Evolutionary conservation across 306 rosid species (phyloP), one percentile per base, ranked within the genome.

Genomic region (Fragaria ananassa): DNA sequence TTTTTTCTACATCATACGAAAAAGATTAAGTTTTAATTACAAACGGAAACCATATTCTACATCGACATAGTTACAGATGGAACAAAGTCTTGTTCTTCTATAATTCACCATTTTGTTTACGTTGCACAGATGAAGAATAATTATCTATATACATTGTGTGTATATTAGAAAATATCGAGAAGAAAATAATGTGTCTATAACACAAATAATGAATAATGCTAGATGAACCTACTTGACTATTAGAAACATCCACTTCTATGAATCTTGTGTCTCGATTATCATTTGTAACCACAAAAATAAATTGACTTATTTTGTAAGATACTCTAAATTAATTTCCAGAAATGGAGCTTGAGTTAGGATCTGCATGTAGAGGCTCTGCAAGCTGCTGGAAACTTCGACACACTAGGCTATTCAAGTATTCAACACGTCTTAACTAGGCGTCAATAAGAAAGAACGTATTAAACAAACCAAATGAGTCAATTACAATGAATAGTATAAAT

Each of bases 391-490:
- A 71, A 68, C 23, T 79, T 68, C 84, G 47, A 45, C 23, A 35
- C 15, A 12, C 49, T 64, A 69, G 14, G 39, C 73, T 23, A 12
- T 35, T 31, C 35, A 31, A 31, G 35, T 31, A 31, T 31, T 70
- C 56, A 64, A 29, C 79, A 50, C 80, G 79, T 68, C 81, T 80
- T 25, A 15, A 35, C 29, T 61, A 46, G 70, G 27, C 41, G 64
- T 72, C 65, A 66, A 63, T 57, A 46, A 69, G 68, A 54, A 42
- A 50, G 12, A 39, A 21, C 77, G 67, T 42, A 71, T 1, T 11
- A 34, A 11, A 15, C 67, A 69, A 77, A 27, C 68, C 68, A 62
- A 13, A 75, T 18, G 31, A 72, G 63, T 73, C 41, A 51, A 65
- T 29, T n/a, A 11, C 71, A 63, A 46, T 8, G 34, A 7, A 21